Evolutionary conservation across 192 early-diverging fungal species (phyloP), one percentile per base, ranked within the genome.

Genomic region (Coemansia sp.): DNA sequence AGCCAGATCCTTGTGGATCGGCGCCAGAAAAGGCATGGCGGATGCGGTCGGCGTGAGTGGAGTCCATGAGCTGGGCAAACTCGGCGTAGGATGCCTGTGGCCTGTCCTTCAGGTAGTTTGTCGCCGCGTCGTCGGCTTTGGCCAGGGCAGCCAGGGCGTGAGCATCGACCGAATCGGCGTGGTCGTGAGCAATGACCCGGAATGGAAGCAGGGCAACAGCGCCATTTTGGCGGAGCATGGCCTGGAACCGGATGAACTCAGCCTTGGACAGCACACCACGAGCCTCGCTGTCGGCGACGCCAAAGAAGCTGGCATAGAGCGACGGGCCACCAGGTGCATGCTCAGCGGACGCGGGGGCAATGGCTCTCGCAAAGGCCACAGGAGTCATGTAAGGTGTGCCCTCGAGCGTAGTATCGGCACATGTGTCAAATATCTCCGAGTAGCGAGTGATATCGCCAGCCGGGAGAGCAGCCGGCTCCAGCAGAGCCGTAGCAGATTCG

Each of bases 131-230:
- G 50, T 70, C 68, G 38, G 24, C 59, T 35, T 55, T 60, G n/a
- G 66, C 63, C 58, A 79, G 62, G 18, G 53, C 47, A 20, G 53
- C 59, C 47, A 76, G 44, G 16, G 67, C 41, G 8, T 30, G 45
- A 16, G 76, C 29, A 10, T 60, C 64, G 29, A 69, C 45, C 38
- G 67, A 44, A 38, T 65, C 70, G 62, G 22, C 35, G 4, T 65
- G 20, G 39, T 20, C 27, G 18, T 34, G 61, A 11, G 70, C 74
- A 37, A 85, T 72, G 9, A 74, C 65, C 8, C 73, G 60, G 65
- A 85, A 86, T 11, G 82, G 71, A 61, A 88, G 62, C 50, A 80
- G 72, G 45, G 69, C 83, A 30, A 85, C 84, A 20, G 86, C 86
- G 63, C 86, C 84, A 20, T 85, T 75, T 11, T 67, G 69, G 24